These are phyloP conservation scores for Drechslera avenae DNA, from an alignment of 2,329 filamentous ascomycete species.

Conservation along the genomic window DNA sequence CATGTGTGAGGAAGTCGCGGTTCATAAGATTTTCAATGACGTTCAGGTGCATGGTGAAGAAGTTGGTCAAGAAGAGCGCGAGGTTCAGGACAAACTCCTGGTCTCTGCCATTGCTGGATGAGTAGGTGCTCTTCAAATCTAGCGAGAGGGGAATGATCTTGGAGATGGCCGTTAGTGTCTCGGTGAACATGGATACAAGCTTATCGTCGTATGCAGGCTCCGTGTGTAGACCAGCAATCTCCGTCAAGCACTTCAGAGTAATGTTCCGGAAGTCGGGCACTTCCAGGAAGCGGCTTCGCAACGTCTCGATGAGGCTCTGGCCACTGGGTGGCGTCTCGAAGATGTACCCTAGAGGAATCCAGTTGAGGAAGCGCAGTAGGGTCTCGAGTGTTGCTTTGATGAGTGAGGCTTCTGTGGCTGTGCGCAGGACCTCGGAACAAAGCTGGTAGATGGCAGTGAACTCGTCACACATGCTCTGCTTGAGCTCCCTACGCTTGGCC, in stretches of 20 bases:
- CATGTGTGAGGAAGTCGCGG: slow-evolving; percentile 90
- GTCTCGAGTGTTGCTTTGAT: slow-evolving; percentile 98
- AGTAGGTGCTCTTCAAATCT: slow-evolving; percentile 89
- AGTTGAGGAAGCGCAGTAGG: slow-evolving; percentile 94
- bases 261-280: slow-evolving; percentile 95
- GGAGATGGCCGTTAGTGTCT: slow-evolving; percentile 89
- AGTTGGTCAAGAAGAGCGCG: slow-evolving; percentile 94
- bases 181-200: slow-evolving; percentile 97
- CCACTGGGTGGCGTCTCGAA: slow-evolving; percentile 80
- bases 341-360: slow-evolving; percentile 98
- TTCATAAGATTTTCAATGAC: slow-evolving; percentile 97
- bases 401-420: slow-evolving; percentile 83
- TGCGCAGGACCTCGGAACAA: slow-evolving; percentile 92
- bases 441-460: slow-evolving; percentile 98
- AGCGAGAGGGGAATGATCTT: slow-evolving; percentile 90
- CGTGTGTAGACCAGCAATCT: slow-evolving; percentile 92
- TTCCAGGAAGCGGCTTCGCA: slow-evolving; percentile 90
- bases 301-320: slow-evolving; percentile 79
- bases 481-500: slow-evolving; percentile 91
- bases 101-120: slow-evolving; percentile 86
- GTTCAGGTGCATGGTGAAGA: slow-evolving; percentile 90
- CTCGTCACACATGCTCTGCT: slow-evolving; percentile 98
- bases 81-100: slow-evolving; percentile 98
- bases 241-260: slow-evolving; percentile 93
- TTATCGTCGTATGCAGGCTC: slow-evolving; percentile 90